These are phyloP conservation scores for Harringtonia aguacate DNA, from an alignment of 2,329 filamentous ascomycete species.

Conservation along the genomic window DNA sequence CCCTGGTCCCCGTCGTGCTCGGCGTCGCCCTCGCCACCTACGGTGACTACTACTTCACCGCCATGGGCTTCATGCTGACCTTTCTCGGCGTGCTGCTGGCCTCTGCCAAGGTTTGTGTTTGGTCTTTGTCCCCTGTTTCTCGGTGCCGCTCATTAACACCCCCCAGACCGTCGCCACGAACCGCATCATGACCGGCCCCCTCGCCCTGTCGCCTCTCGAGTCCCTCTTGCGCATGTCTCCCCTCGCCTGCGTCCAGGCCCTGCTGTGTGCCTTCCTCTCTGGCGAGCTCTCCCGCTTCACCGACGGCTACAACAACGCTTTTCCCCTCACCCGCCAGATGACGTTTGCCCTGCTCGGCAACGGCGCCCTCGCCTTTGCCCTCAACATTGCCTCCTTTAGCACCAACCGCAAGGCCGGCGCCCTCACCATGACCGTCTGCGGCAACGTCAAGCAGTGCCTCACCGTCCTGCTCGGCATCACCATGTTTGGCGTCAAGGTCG, in stretches of 20 bases:
- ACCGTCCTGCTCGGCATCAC: slow-evolving; percentile 43
- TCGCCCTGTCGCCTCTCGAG: slow-evolving; percentile 47
- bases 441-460: slow-evolving; percentile 47
- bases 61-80: slow-evolving; percentile 43
- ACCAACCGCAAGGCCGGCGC: slow-evolving; percentile 48
- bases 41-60: slow-evolving; percentile 53
- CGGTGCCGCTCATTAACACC: not conserved
- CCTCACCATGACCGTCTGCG: slow-evolving; percentile 48
- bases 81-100: slow-evolving; percentile 43
- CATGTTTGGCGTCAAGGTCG: slow-evolving; percentile 39
- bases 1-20: slow-evolving; percentile 48
- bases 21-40: slow-evolving; percentile 50
- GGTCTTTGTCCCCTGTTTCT: not conserved
- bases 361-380: slow-evolving; percentile 41
- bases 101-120: slow-evolving; percentile 34
- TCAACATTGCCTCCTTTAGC: slow-evolving; percentile 46
- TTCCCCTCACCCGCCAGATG: slow-evolving; percentile 21
- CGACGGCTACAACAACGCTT: slow-evolving; percentile 22
- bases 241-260: slow-evolving; percentile 44
- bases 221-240: slow-evolving; percentile 53
- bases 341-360: slow-evolving; percentile 34
- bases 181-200: slow-evolving; percentile 50
- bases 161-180: slow-evolving; percentile 49
- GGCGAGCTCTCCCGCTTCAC: slow-evolving; percentile 39
- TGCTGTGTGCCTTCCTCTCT: slow-evolving; percentile 37